Evolutionary conservation across 2,329 filamentous ascomycete genomes (phyloP).

Genomic region (Elsinoe perseae): DNA sequence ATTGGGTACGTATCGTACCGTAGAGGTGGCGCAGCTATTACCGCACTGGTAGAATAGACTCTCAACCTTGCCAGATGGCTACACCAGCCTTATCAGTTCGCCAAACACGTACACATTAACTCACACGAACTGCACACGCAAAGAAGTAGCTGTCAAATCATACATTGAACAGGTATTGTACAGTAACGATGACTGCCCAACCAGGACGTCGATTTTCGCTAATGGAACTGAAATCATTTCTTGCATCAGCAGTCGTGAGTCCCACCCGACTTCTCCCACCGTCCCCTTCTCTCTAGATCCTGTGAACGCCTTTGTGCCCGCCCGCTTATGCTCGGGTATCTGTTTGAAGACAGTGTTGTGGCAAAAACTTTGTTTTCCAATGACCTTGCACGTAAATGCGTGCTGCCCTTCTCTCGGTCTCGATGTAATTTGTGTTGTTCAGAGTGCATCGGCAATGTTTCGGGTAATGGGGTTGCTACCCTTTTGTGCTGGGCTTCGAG

Average conservation of each 20-base stretch:
- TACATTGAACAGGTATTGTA: conserved; percentile 12
- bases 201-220: conserved; percentile 4
- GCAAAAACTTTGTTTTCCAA: not conserved
- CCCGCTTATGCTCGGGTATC: conserved; percentile 10
- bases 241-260: conserved; percentile 4
- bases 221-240: not conserved
- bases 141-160: not conserved
- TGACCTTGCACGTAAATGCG: not conserved
- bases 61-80: not conserved
- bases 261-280: not conserved
- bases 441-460: conserved; percentile 71
- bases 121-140: not conserved
- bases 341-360: not conserved
- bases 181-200: not conserved
- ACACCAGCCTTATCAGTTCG: not conserved
- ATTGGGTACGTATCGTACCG: not conserved
- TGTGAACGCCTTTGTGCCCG: conserved; percentile 2
- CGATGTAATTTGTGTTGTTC: conserved; percentile 25
- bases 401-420: not conserved
- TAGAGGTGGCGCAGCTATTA: conserved; percentile 1
- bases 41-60: not conserved
- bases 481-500: conserved; percentile 65
- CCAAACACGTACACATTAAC: not conserved
- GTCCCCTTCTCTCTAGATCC: not conserved
- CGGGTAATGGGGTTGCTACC: conserved; percentile 68